Percentiles rank a stretch among this genome's conserved stretches.
Conservation (phyloP, 2,329 filamentous ascomycete genomes). For the Sporothrix luriei region DNA sequence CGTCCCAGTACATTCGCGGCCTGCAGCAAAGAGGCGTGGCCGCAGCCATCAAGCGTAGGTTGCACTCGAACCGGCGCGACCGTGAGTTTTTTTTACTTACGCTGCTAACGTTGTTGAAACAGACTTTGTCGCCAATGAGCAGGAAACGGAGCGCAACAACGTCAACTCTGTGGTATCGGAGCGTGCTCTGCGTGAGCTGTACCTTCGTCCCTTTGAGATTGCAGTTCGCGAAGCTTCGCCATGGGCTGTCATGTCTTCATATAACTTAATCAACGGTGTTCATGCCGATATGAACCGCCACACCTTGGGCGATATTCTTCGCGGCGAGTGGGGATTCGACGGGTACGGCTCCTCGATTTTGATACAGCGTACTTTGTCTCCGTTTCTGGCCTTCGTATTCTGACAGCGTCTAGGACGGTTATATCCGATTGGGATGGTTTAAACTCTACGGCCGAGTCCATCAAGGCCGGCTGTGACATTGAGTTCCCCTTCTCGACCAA, state of each 20-base stretch:
- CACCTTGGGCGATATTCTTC: constrained; percentile 59
- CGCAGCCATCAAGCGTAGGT: constrained; percentile 74
- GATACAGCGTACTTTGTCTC: too few relatives aligned
- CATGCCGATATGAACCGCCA: constrained; percentile 61
- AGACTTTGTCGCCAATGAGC: constrained; percentile 73
- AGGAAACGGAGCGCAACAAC: constrained; percentile 68
- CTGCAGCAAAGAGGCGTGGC: constrained; percentile 73
- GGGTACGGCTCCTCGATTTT: constrained; percentile 46
- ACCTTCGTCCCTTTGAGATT: constrained; percentile 75
- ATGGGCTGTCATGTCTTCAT: constrained; percentile 70
- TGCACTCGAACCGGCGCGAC: not conserved
- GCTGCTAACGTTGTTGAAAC: not conserved
- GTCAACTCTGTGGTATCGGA: constrained; percentile 67
- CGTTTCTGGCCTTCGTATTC: not conserved
- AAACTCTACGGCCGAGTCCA: constrained; percentile 59
- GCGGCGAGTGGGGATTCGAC: constrained; percentile 65
- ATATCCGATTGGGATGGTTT: constrained; percentile 63
- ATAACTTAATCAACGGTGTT: constrained; percentile 67
- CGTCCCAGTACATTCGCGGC: constrained; percentile 71
- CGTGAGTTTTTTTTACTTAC: not conserved
- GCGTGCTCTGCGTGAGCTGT: constrained; percentile 67
- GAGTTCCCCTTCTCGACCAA: constrained; percentile 61
- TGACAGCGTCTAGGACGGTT: constrained; percentile 48
- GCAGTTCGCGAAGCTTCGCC: constrained; percentile 69
- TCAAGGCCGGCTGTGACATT: constrained; percentile 59